Conservation (phyloP, 805 yeast genomes). For the Grigorovia yakushimaensis region DNA sequence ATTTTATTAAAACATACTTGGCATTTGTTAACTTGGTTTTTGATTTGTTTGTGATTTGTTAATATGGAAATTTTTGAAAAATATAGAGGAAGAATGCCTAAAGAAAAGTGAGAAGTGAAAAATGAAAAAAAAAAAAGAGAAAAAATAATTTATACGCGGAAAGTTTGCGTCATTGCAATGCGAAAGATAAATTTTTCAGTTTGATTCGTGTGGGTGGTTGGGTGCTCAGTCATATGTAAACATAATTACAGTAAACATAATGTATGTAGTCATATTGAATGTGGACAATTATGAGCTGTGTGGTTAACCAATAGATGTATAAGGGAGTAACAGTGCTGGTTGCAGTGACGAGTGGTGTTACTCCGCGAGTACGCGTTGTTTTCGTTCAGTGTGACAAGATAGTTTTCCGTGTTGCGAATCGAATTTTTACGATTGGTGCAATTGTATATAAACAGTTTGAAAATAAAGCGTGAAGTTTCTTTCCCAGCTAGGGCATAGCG, state of each 20-base stretch:
- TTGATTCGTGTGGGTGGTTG: background rate
- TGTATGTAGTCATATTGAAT: too few species aligned
- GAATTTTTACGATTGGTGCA: background rate
- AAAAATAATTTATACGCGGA: background rate
- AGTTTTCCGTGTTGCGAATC: background rate
- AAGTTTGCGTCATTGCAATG: background rate
- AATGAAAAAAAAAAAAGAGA: background rate
- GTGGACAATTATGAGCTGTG: too few species aligned
- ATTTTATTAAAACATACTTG: conserved; percentile 12
- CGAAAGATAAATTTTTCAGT: background rate
- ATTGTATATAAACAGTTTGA: background rate
- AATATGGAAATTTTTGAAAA: too few species aligned
- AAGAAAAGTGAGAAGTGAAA: background rate
- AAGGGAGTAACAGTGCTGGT: too few species aligned
- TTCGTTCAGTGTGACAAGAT: background rate
- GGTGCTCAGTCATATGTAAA: background rate
- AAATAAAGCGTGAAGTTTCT: background rate
- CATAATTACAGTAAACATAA: background rate
- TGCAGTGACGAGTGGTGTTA: too few species aligned
- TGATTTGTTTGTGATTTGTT: too few species aligned
- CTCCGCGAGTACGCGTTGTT: too few species aligned
- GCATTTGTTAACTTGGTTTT: conserved; percentile 6
- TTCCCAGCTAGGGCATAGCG: background rate
- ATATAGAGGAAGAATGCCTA: background rate
- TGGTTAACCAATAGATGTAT: too few species aligned